Evolutionary conservation across 2,329 filamentous ascomycete genomes (phyloP), one percentile per base, ranked within the genome.

Genomic region (Zymoseptoria crescenta): DNA sequence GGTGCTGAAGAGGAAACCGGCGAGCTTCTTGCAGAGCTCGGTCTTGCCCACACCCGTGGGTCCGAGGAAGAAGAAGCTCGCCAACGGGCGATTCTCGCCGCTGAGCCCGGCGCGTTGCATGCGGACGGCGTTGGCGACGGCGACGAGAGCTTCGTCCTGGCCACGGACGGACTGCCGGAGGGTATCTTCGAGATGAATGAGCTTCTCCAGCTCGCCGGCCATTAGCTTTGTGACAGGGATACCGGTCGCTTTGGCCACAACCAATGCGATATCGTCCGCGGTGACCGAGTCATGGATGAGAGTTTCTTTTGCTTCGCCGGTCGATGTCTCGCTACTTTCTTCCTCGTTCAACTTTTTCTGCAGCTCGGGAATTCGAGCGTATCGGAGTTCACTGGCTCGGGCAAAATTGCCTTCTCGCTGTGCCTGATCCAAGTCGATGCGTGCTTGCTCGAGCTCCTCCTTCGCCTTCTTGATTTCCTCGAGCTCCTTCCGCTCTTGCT

Each of bases 11-110:
- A 99, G 80, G 77, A 96, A 97, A 59, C 83, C 83, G 1, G 94
- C 94, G 67, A 99, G 87, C 73, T 95, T 93, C 80, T 97, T 97
- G 81, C 92, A 96, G 1, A 97, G 84, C 72, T 97, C 92, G 2
- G 94, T 99, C 79, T 97, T 99, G 59, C 94, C 94, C 19, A 96
- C 93, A 70, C 94, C 94, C 0, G 94, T 97, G 4, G 94, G 94
- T 0, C 94, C 94, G 3, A 97, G 82, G 82, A 97, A 96, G 87
- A 97, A 96, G 78, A 97, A 96, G 0, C 89, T 95, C 0, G 93
- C 94, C 5, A 96, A 81, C 0, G 94, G 94, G 0, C 91, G 83
- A 73, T 96, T 96, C 69, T 96, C 91, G 35, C 91, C 91, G 60
- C 88, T 95, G 8, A 97, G 80, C 0, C 94, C 94, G 8, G 94